Evolutionary conservation across 768 basidiomycete genomes (phyloP).

Genomic region (Auricularia auricula-judae): DNA sequence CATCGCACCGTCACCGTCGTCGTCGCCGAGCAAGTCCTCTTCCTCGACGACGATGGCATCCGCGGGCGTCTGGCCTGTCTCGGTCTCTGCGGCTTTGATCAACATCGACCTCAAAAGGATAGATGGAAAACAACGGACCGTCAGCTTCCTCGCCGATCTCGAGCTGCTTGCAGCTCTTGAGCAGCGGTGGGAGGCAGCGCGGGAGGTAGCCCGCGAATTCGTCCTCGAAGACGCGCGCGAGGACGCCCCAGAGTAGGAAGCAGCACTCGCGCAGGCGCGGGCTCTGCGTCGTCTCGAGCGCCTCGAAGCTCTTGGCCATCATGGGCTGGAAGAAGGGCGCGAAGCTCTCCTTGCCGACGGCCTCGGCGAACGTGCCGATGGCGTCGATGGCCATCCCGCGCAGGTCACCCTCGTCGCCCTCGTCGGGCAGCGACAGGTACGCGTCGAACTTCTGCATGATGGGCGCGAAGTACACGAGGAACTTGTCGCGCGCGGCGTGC

Average conservation of each 20-base stretch:
- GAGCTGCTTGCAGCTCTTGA: constrained; percentile 70
- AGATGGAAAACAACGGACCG: constrained; percentile 11
- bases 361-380: constrained; percentile 96
- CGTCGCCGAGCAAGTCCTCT: constrained; percentile 37
- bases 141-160: constrained; percentile 59
- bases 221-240: constrained; percentile 93
- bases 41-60: constrained; percentile 61
- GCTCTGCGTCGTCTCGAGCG: constrained; percentile 69
- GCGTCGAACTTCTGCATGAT: constrained; percentile 82
- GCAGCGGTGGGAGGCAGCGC: constrained; percentile 74
- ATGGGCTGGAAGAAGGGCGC: constrained; percentile 90
- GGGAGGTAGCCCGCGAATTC: constrained; percentile 86
- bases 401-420: constrained; percentile 88
- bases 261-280: constrained; percentile 86
- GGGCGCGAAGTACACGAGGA: constrained; percentile 88
- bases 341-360: constrained; percentile 90
- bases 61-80: constrained; percentile 44
- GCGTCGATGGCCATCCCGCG: constrained; percentile 98
- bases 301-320: constrained; percentile 92
- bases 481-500: constrained; percentile 84
- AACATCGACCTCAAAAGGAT: background rate
- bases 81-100: background rate
- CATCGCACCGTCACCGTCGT: constrained; percentile 59
- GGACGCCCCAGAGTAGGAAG: constrained; percentile 97
- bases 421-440: constrained; percentile 74